Evolutionary conservation across 495 filamentous ascomycete genomes (phyloP), one percentile per base, ranked within the genome.

Genomic region (Aspergillus coremiiformis): DNA sequence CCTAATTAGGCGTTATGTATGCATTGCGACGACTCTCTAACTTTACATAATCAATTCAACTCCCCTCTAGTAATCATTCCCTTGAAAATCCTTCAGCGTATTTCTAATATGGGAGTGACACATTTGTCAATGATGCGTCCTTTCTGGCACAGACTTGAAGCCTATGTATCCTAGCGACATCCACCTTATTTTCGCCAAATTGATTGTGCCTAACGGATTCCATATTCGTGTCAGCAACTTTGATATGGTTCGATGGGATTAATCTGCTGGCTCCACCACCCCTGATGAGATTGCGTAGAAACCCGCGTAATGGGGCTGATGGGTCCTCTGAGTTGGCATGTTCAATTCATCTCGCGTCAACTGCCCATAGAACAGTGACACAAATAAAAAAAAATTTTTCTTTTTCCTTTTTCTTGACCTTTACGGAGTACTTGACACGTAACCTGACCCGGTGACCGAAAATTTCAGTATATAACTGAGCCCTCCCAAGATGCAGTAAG

Each of bases 371-470:
- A 17, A 33, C 33, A 37, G 22, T 26, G 33, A 39, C 32, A 24
- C 32, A 49, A 27, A 17, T 49, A 20, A 17, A 8, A 26, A 33
- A 21, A 21, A 10, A 24, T 24, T 26, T 37, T 37, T 49, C 33
- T 23, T 39, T 39, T 39, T 39, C 21, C 21, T 39, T 20, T 39
- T 39, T 15, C n/a, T 27, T 44, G 21, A 24, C n/a, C n/a, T 44
- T 23, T 44, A 44, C n/a, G n/a, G n/a, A n/a, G n/a, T n/a, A n/a
- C 42, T 44, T 48, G 47, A 51, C 48, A 51, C 37, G 24, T 51
- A 51, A 43, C 48, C 48, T 47, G 33, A 27, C 47, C 47, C 21
- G 19, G 15, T 20, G 44, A 22, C 26, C 33, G 33, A 26, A 39
- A 21, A 4, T 49, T 39, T 17, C 47, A 21, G 32, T 49, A 49